Percentiles rank a stretch among this genome's conserved stretches.
phyloP scores from a whole-genome alignment of 345 rosid species.

The Brassica juncea region DNA sequence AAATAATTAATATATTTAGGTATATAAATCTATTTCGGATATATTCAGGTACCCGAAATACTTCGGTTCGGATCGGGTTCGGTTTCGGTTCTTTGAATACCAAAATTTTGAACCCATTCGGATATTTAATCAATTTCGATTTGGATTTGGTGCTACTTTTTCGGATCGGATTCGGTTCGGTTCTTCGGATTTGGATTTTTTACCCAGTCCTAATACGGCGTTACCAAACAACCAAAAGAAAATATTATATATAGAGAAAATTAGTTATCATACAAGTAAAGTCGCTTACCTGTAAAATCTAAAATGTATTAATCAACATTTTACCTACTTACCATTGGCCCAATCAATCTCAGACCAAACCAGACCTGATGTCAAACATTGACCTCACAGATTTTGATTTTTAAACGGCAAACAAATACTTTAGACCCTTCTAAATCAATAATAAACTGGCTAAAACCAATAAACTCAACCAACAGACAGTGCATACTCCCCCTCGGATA shows the following conservation, averaged over 20 bases:
- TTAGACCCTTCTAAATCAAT: conserved; percentile 16
- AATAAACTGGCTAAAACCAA: conserved; percentile 14
- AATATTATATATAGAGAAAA: background rate
- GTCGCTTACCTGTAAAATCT: background rate
- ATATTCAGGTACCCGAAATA: no score
- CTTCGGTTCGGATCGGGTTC: no score
- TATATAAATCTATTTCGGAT: no score
- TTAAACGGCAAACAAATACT: background rate
- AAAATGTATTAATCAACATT: background rate
- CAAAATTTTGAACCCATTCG: no score
- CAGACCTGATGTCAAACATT: background rate
- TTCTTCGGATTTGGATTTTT: no score
- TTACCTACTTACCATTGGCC: background rate
- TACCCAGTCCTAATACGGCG: background rate
- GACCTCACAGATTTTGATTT: background rate
- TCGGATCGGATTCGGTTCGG: no score
- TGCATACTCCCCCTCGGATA: background rate
- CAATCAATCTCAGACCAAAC: background rate
- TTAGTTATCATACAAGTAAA: background rate
- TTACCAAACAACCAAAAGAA: background rate
- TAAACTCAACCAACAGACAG: conserved; percentile 22
- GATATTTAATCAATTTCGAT: no score
- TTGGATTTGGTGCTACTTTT: no score
- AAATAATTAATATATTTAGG: no score
- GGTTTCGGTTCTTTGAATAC: no score